Evolutionary conservation across 768 basidiomycete genomes (phyloP), one percentile per base, ranked within the genome.

Genomic region (Chalciporus pseudorubinellus): DNA sequence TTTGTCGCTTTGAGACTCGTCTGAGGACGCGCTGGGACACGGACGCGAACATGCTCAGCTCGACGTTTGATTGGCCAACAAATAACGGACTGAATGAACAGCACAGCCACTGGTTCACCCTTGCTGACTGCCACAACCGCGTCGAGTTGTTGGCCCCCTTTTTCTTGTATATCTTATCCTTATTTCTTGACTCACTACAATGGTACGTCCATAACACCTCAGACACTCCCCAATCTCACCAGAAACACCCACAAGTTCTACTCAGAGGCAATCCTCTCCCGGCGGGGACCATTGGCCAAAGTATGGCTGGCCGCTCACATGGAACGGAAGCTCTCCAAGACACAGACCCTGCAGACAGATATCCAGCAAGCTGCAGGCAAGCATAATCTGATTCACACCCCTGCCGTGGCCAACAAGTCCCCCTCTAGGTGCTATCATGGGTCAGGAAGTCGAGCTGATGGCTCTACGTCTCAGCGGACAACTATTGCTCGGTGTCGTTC

Each of bases 221-320:
- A 24, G 4, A 0, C 4, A 7, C 29, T 26, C 34, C 10, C 5
- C 10, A 11, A 13, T 6, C 11, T 4, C 0, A 46, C 13, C 45
- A n/a, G 6, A 22, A 11, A 6, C 19, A 2, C n/a, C 4, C 5
- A 22, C 34, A 29, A 91, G 91, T 94, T 94, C 70, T 95, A 92
- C 67, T 93, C 92, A 44, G 93, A 97, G 67, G 86, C 92, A 31
- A 92, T 98, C 70, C 80, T 97, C 59, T 92, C 92, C 41, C 87
- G 93, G 61, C 87, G 92, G 50, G 95, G 95, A 39, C 92, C 95
- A 4, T 77, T 99, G 34, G 95, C 93, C 31, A 92, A 87, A 74
- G 93, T 99, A 77, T 99, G 97, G 97, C 87, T 99, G 48, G 95
- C 95, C 38, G 95, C 97, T 2, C 95, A 98, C 78, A 94, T 95